A percentile compares a stretch with the other conserved stretches of the same genome.
These are phyloP conservation scores for Globisporangium rhizosaccharum DNA, from an alignment of 352 stramenopile species.

Conservation along the genomic window DNA sequence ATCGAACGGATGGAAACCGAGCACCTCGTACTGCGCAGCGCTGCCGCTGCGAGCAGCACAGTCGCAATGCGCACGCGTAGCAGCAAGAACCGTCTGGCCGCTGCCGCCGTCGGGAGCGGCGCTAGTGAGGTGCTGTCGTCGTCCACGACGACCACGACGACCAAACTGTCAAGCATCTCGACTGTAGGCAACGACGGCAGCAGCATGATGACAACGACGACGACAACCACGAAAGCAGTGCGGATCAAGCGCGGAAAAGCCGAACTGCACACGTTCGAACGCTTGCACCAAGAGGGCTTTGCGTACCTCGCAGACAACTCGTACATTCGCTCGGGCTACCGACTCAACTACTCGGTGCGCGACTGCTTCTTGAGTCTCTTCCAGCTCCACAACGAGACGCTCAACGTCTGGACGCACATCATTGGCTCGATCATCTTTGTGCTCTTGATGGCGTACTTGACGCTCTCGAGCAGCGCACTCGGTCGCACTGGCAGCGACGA, in stretches of 20 bases:
- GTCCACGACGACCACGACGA: constrained; percentile 5
- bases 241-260: constrained; percentile 2
- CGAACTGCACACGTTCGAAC: constrained; percentile 69
- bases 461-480: constrained; percentile 49
- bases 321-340: constrained; percentile 85
- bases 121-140: background rate
- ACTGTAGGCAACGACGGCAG: background rate
- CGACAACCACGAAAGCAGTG: constrained; percentile 4
- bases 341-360: constrained; percentile 72
- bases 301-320: constrained; percentile 81
- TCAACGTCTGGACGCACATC: constrained; percentile 88
- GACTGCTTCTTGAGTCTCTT: constrained; percentile 82
- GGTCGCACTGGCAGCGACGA: constrained; percentile 5
- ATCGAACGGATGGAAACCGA: constrained; percentile 13
- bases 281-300: constrained; percentile 73
- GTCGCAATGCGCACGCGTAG: constrained; percentile 16
- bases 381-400: constrained; percentile 86
- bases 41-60: background rate
- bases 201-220: constrained; percentile 13
- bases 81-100: constrained; percentile 8
- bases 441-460: constrained; percentile 68
- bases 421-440: constrained; percentile 83
- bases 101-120: background rate
- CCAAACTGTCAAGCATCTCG: constrained; percentile 7
- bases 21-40: constrained; percentile 11